Evolutionary conservation across 305 asterid species (phyloP).

Genomic region (Ajuga reptans): DNA sequence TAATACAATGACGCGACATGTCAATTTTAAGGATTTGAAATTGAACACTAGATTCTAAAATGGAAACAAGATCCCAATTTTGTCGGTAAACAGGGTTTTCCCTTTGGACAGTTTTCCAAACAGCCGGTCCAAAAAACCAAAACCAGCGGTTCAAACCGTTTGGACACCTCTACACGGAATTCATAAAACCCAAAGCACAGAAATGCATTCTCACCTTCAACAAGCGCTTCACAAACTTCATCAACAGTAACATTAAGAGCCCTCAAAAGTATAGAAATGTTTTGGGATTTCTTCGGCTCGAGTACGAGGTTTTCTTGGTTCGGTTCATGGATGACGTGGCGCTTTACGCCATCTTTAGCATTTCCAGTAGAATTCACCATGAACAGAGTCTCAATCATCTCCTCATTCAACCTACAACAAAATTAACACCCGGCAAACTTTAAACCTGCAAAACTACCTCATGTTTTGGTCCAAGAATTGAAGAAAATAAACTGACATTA

Average conservation of each 20-base stretch:
- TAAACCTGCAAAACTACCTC: too few species aligned
- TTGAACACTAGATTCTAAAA: background rate
- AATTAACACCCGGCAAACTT: conserved; percentile 11
- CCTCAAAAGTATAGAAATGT: conserved; percentile 58
- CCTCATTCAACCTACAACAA: conserved; percentile 61
- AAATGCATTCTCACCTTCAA: conserved; percentile 48
- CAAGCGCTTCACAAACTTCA: conserved; percentile 83
- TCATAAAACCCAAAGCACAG: background rate
- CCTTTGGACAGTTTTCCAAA: too few species aligned
- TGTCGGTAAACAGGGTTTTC: too few species aligned
- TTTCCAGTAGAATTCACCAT: conserved; percentile 38
- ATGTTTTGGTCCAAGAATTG: background rate
- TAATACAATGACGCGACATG: conserved; percentile 6
- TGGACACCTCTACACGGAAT: too few species aligned
- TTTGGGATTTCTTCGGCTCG: conserved; percentile 73
- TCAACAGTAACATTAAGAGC: conserved; percentile 67
- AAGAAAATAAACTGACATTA: background rate
- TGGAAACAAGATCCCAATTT: background rate
- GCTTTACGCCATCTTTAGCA: conserved; percentile 35
- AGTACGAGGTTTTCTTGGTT: conserved; percentile 54
- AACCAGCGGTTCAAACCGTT: too few species aligned
- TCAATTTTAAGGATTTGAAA: background rate
- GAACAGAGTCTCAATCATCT: conserved; percentile 71
- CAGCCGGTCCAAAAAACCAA: too few species aligned
- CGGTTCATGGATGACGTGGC: conserved; percentile 18